Conservation (phyloP, 371 early-diverging fungal genomes). For the Zychaea mexicana region DNA sequence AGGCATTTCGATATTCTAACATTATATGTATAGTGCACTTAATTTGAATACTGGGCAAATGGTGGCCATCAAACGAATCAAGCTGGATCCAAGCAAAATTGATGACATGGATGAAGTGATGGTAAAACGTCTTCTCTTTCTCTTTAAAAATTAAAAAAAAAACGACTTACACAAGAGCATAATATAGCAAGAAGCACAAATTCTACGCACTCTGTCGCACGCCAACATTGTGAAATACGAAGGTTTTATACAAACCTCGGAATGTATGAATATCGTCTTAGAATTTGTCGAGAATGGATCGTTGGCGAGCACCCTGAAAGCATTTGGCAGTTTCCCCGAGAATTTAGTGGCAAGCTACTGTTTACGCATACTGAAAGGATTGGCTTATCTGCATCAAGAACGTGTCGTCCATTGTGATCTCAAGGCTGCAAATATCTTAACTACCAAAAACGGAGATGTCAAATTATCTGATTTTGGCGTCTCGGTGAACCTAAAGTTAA, state of each 20-base stretch:
- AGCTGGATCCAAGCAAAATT: constrained; percentile 48
- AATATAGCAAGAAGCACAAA: constrained; percentile 70
- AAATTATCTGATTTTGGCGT: constrained; percentile 96
- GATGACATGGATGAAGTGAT: constrained; percentile 52
- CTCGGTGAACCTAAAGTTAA: constrained; percentile 70
- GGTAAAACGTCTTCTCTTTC: constrained; percentile 15
- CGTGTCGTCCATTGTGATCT: constrained; percentile 92
- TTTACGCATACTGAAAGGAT: constrained; percentile 82
- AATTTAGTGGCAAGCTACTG: constrained; percentile 85
- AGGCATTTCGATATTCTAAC: too few species aligned
- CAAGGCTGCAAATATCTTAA: constrained; percentile 93
- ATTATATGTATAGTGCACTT: constrained; percentile 62
- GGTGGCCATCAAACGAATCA: constrained; percentile 86
- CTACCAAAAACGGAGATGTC: constrained; percentile 87
- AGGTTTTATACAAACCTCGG: constrained; percentile 74
- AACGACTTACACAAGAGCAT: background rate
- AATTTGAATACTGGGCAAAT: constrained; percentile 82
- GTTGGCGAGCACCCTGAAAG: constrained; percentile 77
- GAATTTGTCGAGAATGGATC: constrained; percentile 96
- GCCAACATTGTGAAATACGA: constrained; percentile 86
- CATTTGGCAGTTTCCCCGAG: constrained; percentile 91
- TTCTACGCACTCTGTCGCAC: constrained; percentile 71
- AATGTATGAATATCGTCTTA: constrained; percentile 78
- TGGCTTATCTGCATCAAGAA: constrained; percentile 88
- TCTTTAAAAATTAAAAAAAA: background rate